A percentile compares a stretch with the other conserved stretches of the same genome.
Conservation (phyloP, 768 basidiomycete genomes). For the Rhizopogon salebrosus region DNA sequence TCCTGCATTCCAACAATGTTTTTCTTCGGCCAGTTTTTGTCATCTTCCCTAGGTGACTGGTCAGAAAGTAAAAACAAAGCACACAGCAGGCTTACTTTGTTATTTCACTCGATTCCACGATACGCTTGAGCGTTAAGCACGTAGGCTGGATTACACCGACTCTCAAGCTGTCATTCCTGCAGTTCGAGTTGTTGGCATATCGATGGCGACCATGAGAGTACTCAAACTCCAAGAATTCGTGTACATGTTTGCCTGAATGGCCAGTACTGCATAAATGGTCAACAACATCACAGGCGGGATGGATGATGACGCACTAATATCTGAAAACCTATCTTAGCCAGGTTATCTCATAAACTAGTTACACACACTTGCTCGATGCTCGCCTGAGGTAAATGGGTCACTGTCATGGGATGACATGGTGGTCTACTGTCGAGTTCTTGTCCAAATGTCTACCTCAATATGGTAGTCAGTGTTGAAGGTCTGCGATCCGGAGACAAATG, state of each 20-base stretch:
- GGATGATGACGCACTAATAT: slow-evolving; percentile 42
- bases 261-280: slow-evolving; percentile 47
- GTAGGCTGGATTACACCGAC: slow-evolving; percentile 42
- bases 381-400: slow-evolving; percentile 79
- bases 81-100: slow-evolving; percentile 58
- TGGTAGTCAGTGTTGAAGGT: background rate
- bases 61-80: background rate
- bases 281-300: slow-evolving; percentile 1
- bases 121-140: slow-evolving; percentile 58
- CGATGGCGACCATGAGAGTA: slow-evolving; percentile 94
- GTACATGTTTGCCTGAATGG: slow-evolving; percentile 95
- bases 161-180: slow-evolving; percentile 94
- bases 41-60: slow-evolving; percentile 75
- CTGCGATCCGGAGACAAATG: slow-evolving; percentile 49
- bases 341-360: slow-evolving; percentile 5
- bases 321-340: slow-evolving; percentile 23
- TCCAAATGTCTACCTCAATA: background rate
- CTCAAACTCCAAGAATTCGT: slow-evolving; percentile 98
- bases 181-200: slow-evolving; percentile 99
- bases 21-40: slow-evolving; percentile 98
- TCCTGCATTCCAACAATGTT: slow-evolving; percentile 99
- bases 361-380: slow-evolving; percentile 11
- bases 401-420: slow-evolving; percentile 36
- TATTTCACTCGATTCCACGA: slow-evolving; percentile 90
- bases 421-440: background rate